Evolutionary conservation across 108 stramenopile species (phyloP).

Genomic region (Epithemia pelagica): DNA sequence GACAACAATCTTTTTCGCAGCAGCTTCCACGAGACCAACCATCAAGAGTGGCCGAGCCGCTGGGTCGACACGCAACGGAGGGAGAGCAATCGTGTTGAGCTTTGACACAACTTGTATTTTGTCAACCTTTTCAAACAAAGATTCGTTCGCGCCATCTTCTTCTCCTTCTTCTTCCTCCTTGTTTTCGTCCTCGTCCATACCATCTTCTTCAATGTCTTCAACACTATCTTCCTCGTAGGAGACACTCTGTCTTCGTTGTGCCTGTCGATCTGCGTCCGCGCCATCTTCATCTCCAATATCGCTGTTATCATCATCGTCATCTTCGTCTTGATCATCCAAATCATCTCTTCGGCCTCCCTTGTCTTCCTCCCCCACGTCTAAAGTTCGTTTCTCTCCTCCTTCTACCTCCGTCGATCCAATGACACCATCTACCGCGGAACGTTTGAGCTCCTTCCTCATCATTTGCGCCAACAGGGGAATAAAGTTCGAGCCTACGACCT

Average conservation of each 20-base stretch:
- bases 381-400: slow-evolving; percentile 25
- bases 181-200: slow-evolving; percentile 4
- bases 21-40: slow-evolving; percentile 92
- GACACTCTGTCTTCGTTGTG: slow-evolving; percentile 48
- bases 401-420: slow-evolving; percentile 23
- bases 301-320: slow-evolving; percentile 65
- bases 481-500: slow-evolving; percentile 60
- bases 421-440: slow-evolving; percentile 46
- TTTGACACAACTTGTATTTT: slow-evolving; percentile 31
- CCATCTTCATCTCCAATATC: slow-evolving; percentile 57
- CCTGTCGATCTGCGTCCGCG: slow-evolving; percentile 38
- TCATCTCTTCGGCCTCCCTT: slow-evolving; percentile 33
- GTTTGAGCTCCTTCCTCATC: slow-evolving; percentile 79
- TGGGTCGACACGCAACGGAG: slow-evolving; percentile 66
- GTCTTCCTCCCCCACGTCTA: slow-evolving; percentile 52
- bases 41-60: slow-evolving; percentile 90
- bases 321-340: slow-evolving; percentile 61
- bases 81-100: slow-evolving; percentile 50
- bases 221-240: slow-evolving; percentile 68
- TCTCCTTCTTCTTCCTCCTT: slow-evolving; percentile 39
- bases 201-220: slow-evolving; percentile 22
- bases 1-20: slow-evolving; percentile 73
- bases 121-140: slow-evolving; percentile 9
- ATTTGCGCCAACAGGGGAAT: slow-evolving; percentile 64
- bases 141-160: slow-evolving; percentile 37